phyloP scores from a whole-genome alignment of 140 eudicot genomes.

The Oenanthe javanica region DNA sequence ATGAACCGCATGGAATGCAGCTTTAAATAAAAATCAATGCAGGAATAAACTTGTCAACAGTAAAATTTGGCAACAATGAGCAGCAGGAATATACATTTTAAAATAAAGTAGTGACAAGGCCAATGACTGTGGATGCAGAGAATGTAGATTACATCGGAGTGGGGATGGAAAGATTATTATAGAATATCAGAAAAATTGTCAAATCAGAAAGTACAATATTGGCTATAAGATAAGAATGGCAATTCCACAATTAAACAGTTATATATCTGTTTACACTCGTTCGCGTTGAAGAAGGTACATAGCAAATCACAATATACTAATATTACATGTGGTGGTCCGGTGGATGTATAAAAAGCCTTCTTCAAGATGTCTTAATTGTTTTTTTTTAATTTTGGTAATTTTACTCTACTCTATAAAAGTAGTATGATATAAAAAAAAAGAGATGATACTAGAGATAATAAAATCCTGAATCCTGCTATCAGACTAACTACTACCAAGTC shows the following conservation, averaged over 20 bases:
- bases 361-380: not conserved
- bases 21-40: not conserved
- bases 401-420: not conserved
- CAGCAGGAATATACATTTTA: not conserved
- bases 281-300: not conserved
- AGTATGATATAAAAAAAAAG: not conserved
- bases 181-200: not conserved
- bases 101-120: not conserved
- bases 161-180: not conserved
- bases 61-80: not conserved
- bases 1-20: not conserved
- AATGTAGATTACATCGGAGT: not conserved
- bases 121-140: not conserved
- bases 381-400: not conserved
- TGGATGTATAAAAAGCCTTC: not conserved
- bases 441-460: not conserved
- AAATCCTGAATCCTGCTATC: not conserved
- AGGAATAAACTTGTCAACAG: not conserved
- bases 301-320: not conserved
- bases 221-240: not conserved
- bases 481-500: slow-evolving; percentile 5
- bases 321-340: not conserved
- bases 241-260: not conserved
- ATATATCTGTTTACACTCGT: not conserved
- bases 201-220: not conserved